Evolutionary conservation across 192 early-diverging fungal genomes (phyloP), one percentile per base, ranked within the genome.

Genomic region (Linderina pennispora): DNA sequence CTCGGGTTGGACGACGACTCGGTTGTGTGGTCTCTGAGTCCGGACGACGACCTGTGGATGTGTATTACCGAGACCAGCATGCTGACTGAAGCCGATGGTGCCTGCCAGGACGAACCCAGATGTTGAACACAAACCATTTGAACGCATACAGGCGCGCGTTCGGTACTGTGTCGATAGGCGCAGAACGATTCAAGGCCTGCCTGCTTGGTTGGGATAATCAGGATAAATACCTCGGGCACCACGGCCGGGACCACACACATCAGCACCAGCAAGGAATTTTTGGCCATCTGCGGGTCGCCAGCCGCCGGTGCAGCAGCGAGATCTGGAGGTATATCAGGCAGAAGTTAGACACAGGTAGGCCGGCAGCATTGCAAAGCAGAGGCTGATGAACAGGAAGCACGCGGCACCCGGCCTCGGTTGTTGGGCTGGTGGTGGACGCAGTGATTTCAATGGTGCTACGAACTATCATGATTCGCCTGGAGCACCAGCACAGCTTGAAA

Each of bases 111-210:
- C n/a, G n/a, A 3, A 55, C 38, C 64, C 64, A 67, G 26, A 67
- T 60, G 28, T 67, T 58, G 24, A 55, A 56, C 14, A 67, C 64
- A 0, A 56, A 48, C 64, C 64, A 67, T 19, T 67, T 31, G 40
- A 67, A 67, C n/a, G 46, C 19, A 47, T 60, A 67, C 9, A 55
- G 52, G 4, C 53, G 15, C 8, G 26, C 37, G 13, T 33, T 43
- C 2, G 64, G 64, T 8, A 50, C 24, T 1, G 16, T 13, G 11
- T 22, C 22, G 16, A n/a, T 38, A 67, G 13, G 45, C 51, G 44
- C 64, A 67, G 21, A 48, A 60, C 4, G 50, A 43, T 0, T 33
- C 0, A 39, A 67, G 50, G 3, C 57, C 64, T 8, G 57, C 64
- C 0, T 20, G 35, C 1, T 23, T n/a, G 0, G 64, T 22, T 0